phyloP scores from a whole-genome alignment of 495 filamentous ascomycete species.

The Amniculicola lignicola region DNA sequence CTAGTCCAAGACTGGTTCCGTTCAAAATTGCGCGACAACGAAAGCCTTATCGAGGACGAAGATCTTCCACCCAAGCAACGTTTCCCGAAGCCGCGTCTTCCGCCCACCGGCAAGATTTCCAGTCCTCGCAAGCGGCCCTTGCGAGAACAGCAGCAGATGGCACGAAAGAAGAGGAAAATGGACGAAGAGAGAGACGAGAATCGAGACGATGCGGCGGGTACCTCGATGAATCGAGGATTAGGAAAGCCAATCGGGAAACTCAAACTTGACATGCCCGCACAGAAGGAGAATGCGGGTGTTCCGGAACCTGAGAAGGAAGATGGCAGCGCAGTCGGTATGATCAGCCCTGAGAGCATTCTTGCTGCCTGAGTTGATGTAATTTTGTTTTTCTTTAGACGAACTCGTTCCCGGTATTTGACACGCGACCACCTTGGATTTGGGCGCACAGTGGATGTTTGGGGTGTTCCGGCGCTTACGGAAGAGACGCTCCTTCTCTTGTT shows the following conservation, averaged over 20 bases:
- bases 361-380: slow-evolving; percentile 2
- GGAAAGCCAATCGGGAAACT: slow-evolving; percentile 39
- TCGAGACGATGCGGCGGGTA: slow-evolving; percentile 19
- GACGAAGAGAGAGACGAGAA: slow-evolving; percentile 38
- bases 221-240: slow-evolving; percentile 8
- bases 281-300: slow-evolving; percentile 29
- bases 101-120: slow-evolving; percentile 91
- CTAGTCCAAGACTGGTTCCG: slow-evolving; percentile 87
- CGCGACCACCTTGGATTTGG: no score
- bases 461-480: neutral
- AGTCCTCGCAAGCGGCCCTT: slow-evolving; percentile 84
- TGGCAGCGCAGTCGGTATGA: slow-evolving; percentile 40
- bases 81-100: slow-evolving; percentile 85
- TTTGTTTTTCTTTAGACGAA: neutral
- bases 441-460: neutral
- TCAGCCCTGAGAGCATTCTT: slow-evolving; percentile 42
- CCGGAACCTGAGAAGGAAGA: slow-evolving; percentile 40
- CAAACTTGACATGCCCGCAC: slow-evolving; percentile 39
- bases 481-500: neutral
- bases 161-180: slow-evolving; percentile 63
- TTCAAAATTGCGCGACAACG: slow-evolving; percentile 75
- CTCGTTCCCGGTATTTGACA: no score
- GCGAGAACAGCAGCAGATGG: slow-evolving; percentile 66
- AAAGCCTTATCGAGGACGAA: slow-evolving; percentile 88
- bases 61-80: slow-evolving; percentile 90